These are phyloP conservation scores for Xylaria curta DNA, from an alignment of 495 filamentous ascomycete species.

Conservation along the genomic window DNA sequence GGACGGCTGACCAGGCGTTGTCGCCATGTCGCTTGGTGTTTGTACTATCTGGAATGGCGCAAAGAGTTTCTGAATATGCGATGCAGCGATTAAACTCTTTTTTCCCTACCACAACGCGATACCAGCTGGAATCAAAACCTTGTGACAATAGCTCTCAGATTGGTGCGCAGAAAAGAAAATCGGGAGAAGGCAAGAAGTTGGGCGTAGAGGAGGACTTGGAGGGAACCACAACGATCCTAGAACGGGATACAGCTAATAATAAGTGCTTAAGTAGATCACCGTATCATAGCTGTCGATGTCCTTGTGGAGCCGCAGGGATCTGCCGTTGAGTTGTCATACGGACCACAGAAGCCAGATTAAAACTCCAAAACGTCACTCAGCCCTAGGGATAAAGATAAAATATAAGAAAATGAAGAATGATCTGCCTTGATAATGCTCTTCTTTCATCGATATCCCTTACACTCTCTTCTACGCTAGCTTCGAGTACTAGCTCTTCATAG, in stretches of 20 bases:
- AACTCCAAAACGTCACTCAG: not conserved
- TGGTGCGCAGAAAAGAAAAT: not conserved
- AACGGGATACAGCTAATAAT: not conserved
- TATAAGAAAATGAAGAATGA: not conserved
- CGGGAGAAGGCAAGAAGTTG: not conserved
- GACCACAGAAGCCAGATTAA: no score
- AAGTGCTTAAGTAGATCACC: conserved; percentile 10
- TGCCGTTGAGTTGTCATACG: conserved; percentile 21
- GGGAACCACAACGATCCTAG: conserved; percentile 12
- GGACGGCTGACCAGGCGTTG: conserved; percentile 15
- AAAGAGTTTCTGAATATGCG: not conserved
- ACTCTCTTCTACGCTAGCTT: not conserved
- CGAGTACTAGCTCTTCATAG: not conserved
- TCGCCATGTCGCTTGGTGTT: conserved; percentile 8
- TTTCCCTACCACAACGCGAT: not conserved
- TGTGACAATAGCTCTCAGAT: not conserved
- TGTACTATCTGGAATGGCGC: not conserved
- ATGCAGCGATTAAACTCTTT: not conserved
- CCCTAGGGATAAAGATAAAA: not conserved
- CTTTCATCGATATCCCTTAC: not conserved
- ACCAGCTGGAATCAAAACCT: not conserved
- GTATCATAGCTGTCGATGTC: not conserved
- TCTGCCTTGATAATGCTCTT: not conserved
- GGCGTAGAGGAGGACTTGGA: not conserved
- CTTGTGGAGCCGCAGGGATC: conserved; percentile 21